A percentile compares a stretch with the other conserved stretches of the same genome.
These are phyloP conservation scores for Adansonia gregorii DNA, from an alignment of 441 rosid species.

Conservation along the genomic window DNA sequence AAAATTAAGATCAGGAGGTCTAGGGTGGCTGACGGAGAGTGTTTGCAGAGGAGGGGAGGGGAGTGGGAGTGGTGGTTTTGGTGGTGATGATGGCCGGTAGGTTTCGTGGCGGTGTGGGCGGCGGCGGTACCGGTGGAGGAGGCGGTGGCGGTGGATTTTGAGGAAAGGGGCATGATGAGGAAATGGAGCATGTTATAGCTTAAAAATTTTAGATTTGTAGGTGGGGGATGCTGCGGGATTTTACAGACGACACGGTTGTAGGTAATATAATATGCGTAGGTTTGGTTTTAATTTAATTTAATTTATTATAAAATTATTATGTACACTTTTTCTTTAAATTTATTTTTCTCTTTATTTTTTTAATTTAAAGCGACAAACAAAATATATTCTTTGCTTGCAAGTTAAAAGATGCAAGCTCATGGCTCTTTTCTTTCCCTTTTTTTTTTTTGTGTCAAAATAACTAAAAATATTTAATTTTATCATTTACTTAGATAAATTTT, in stretches of 20 bases:
- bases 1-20: constrained; percentile 76
- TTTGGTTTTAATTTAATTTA: neutral
- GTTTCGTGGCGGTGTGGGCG: constrained; percentile 33
- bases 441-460: too few relatives aligned
- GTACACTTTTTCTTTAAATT: neutral
- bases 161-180: constrained; percentile 54
- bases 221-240: neutral
- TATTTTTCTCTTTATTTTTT: neutral
- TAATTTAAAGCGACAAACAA: neutral
- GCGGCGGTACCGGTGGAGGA: constrained; percentile 12
- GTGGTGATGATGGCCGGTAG: constrained; percentile 28
- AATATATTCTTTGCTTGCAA: constrained; percentile 27
- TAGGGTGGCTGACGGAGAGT: constrained; percentile 86
- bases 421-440: neutral
- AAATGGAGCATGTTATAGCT: constrained; percentile 59
- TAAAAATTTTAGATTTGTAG: neutral
- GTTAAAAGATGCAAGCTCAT: neutral
- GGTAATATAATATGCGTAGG: constrained; percentile 23
- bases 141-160: constrained; percentile 35
- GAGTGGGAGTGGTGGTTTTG: constrained; percentile 28
- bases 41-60: constrained; percentile 56
- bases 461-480: too few relatives aligned
- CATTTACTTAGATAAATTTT: too few relatives aligned
- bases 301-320: neutral
- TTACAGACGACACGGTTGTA: constrained; percentile 3